Conservation (phyloP, 2,329 filamentous ascomycete species). For the Corynespora cassiicola region DNA sequence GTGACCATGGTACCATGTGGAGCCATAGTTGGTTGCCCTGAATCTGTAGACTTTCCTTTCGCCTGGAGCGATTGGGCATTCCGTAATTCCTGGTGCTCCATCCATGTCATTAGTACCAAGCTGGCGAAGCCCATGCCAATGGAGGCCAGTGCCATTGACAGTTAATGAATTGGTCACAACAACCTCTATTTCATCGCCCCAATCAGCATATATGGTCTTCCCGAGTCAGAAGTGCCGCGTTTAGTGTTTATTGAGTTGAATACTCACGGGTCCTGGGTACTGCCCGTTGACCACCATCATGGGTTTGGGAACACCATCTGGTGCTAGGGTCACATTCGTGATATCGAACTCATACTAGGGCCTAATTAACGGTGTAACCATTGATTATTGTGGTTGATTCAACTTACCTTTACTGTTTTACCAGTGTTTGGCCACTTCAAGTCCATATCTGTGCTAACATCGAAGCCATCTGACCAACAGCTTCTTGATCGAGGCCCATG, state of each 20-base stretch:
- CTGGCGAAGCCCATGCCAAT: conserved; percentile 60
- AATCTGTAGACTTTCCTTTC: conserved; percentile 39
- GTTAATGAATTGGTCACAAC: conserved; percentile 43
- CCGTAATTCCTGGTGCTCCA: conserved; percentile 58
- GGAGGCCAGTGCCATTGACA: conserved; percentile 57
- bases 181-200: conserved; percentile 49
- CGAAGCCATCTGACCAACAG: conserved; percentile 48
- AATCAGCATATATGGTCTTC: conserved; percentile 50
- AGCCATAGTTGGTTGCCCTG: conserved; percentile 43
- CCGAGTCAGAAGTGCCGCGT: conserved; percentile 20
- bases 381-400: conserved; percentile 13
- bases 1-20: conserved; percentile 42
- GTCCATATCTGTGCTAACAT: conserved; percentile 54
- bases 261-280: conserved; percentile 55
- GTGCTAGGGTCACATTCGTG: conserved; percentile 51
- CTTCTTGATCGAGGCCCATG: conserved; percentile 40
- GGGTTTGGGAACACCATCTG: conserved; percentile 52
- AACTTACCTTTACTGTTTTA: conserved; percentile 36
- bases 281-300: conserved; percentile 55
- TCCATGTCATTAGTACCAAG: conserved; percentile 51
- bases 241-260: not conserved
- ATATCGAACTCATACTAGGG: conserved; percentile 52
- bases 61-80: conserved; percentile 72
- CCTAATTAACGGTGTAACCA: conserved; percentile 23
- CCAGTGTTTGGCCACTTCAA: conserved; percentile 51